Percentiles rank a stretch among this genome's conserved stretches.
Conservation (phyloP, 2,329 filamentous ascomycete species). For the Claviceps purpurea region DNA sequence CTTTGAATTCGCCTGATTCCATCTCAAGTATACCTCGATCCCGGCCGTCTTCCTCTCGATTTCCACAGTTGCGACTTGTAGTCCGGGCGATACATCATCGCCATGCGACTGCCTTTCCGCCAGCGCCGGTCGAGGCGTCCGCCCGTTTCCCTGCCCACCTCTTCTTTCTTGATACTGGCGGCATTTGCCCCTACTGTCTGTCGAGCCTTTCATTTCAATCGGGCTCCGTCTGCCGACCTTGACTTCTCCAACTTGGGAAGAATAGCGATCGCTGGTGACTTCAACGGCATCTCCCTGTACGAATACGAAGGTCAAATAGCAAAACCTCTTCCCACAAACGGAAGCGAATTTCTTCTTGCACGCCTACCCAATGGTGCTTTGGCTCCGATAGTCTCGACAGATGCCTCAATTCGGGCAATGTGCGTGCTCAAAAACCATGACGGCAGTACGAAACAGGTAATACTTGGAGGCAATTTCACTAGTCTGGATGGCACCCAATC, state of each 20-base stretch:
- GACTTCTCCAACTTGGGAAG: conserved; percentile 67
- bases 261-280: conserved; percentile 78
- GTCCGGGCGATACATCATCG: conserved; percentile 13
- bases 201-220: conserved; percentile 43
- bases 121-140: conserved; percentile 28
- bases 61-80: neutral
- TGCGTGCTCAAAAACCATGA: conserved; percentile 60
- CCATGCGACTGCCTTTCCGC: conserved; percentile 36
- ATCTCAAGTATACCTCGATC: neutral
- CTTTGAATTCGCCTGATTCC: neutral
- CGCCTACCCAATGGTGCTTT: conserved; percentile 79
- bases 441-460: conserved; percentile 56
- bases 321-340: conserved; percentile 53
- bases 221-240: conserved; percentile 56
- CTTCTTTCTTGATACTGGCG: conserved; percentile 26
- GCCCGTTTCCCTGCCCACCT: conserved; percentile 13
- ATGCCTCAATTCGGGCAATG: conserved; percentile 80
- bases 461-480: conserved; percentile 92
- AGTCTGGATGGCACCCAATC: conserved; percentile 67
- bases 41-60: neutral
- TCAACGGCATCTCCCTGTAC: conserved; percentile 82
- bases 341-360: conserved; percentile 67
- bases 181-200: conserved; percentile 28
- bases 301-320: conserved; percentile 71
- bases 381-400: conserved; percentile 57